A percentile compares a stretch with the other conserved stretches of the same genome.
These are phyloP conservation scores for Ceratocystis variospora DNA, from an alignment of 2,329 filamentous ascomycete genomes.

Conservation along the genomic window DNA sequence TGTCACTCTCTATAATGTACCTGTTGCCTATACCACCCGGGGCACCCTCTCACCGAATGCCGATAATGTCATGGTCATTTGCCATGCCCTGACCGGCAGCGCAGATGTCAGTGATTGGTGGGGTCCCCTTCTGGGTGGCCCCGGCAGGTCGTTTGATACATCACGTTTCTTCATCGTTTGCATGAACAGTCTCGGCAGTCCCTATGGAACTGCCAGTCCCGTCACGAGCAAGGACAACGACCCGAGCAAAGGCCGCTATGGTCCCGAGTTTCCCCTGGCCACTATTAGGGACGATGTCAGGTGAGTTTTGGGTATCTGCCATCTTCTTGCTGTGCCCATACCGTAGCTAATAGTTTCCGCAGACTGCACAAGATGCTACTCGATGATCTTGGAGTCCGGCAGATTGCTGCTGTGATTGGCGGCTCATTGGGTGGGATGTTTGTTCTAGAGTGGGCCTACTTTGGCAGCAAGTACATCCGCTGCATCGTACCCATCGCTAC, in stretches of 20 bases:
- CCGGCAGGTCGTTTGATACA: slow-evolving; percentile 66
- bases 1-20: slow-evolving; percentile 62
- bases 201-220: slow-evolving; percentile 76
- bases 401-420: slow-evolving; percentile 65
- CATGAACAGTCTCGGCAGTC: slow-evolving; percentile 73
- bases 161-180: slow-evolving; percentile 76
- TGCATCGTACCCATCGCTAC: slow-evolving; percentile 74
- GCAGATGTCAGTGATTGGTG: slow-evolving; percentile 81
- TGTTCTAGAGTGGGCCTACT: slow-evolving; percentile 82
- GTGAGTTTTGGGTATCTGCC: slow-evolving; percentile 36
- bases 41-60: slow-evolving; percentile 44
- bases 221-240: slow-evolving; percentile 81
- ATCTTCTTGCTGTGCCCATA: neutral
- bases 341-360: slow-evolving; percentile 9
- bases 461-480: slow-evolving; percentile 72
- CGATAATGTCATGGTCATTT: slow-evolving; percentile 62
- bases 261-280: slow-evolving; percentile 89
- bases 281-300: slow-evolving; percentile 93
- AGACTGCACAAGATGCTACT: slow-evolving; percentile 68
- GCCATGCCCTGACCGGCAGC: slow-evolving; percentile 73
- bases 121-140: slow-evolving; percentile 66
- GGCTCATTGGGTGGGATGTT: slow-evolving; percentile 84
- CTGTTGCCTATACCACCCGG: slow-evolving; percentile 53
- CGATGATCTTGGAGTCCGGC: slow-evolving; percentile 65
- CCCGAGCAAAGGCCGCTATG: slow-evolving; percentile 60